phyloP scores from a whole-genome alignment of 2,329 filamentous ascomycete species.

The Chalara sp. region DNA sequence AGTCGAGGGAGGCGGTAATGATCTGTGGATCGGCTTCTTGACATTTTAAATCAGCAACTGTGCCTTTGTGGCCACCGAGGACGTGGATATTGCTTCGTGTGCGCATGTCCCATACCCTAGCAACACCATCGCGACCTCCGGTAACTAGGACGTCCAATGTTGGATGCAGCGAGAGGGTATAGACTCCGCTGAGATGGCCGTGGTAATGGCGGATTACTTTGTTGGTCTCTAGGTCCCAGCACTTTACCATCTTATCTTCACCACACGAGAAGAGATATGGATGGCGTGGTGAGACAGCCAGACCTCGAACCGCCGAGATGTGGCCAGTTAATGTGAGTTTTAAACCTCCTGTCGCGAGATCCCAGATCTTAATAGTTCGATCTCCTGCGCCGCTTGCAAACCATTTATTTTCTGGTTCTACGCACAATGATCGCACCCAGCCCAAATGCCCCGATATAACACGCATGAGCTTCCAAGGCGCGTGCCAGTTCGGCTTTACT shows the following conservation, averaged over 20 bases:
- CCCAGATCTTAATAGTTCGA: slow-evolving; percentile 98
- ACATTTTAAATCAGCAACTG: slow-evolving; percentile 81
- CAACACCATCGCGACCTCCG: slow-evolving; percentile 89
- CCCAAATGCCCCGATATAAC: slow-evolving; percentile 95
- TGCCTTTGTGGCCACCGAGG: slow-evolving; percentile 81
- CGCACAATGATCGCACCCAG: slow-evolving; percentile 84
- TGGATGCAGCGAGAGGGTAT: slow-evolving; percentile 87
- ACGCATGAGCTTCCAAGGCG: slow-evolving; percentile 96
- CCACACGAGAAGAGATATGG: slow-evolving; percentile 97
- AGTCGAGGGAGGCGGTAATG: slow-evolving; percentile 87
- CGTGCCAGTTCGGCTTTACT: slow-evolving; percentile 87
- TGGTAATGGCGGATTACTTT: slow-evolving; percentile 98
- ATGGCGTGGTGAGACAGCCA: slow-evolving; percentile 88
- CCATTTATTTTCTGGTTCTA: slow-evolving; percentile 96
- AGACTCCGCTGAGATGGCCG: slow-evolving; percentile 92
- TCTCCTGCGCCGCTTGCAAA: slow-evolving; percentile 95
- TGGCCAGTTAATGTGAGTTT: slow-evolving; percentile 85
- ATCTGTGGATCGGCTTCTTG: slow-evolving; percentile 96
- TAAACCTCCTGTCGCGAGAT: slow-evolving; percentile 80
- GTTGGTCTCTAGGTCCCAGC: slow-evolving; percentile 99
- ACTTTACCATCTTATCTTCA: slow-evolving; percentile 99
- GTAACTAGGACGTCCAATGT: slow-evolving; percentile 93
- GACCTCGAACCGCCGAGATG: slow-evolving; percentile 85
- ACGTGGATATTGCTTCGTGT: slow-evolving; percentile 95
- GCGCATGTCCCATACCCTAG: slow-evolving; percentile 96